Percentiles rank a stretch among this genome's conserved stretches.
These are phyloP conservation scores for Fusarium staphyleae DNA, from an alignment of 2,329 filamentous ascomycete species.

Conservation along the genomic window DNA sequence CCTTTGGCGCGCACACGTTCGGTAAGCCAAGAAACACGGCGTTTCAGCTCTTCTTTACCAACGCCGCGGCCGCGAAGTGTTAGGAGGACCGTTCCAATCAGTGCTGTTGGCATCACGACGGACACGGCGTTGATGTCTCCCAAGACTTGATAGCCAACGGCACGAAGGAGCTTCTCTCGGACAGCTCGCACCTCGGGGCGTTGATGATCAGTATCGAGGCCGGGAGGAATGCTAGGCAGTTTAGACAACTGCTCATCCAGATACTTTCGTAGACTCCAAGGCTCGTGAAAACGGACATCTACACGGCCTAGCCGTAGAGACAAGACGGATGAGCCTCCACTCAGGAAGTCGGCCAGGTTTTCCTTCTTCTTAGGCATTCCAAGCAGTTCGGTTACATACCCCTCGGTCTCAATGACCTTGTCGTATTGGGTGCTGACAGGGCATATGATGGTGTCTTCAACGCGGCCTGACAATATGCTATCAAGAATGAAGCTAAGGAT, in stretches of 20 bases:
- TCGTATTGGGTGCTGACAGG: slow-evolving; percentile 98
- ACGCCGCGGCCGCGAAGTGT: slow-evolving; percentile 92
- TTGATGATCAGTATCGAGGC: slow-evolving; percentile 55
- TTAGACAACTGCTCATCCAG: slow-evolving; percentile 75
- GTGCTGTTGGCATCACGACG: slow-evolving; percentile 96
- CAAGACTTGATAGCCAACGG: slow-evolving; percentile 89
- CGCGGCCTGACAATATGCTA: slow-evolving; percentile 84
- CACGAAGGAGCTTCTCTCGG: slow-evolving; percentile 78
- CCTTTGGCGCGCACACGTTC: slow-evolving; percentile 83
- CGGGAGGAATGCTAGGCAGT: slow-evolving; percentile 53
- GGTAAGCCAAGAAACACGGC: slow-evolving; percentile 90
- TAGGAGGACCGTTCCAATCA: slow-evolving; percentile 91
- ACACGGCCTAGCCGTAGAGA: slow-evolving; percentile 89
- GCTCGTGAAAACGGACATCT: slow-evolving; percentile 94
- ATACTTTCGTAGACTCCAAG: slow-evolving; percentile 88
- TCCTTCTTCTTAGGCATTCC: slow-evolving; percentile 96
- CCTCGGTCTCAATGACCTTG: slow-evolving; percentile 98
- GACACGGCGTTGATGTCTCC: slow-evolving; percentile 95
- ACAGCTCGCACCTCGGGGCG: slow-evolving; percentile 60
- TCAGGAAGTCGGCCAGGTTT: slow-evolving; percentile 88
- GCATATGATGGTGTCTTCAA: slow-evolving; percentile 90
- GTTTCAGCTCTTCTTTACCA: slow-evolving; percentile 82
- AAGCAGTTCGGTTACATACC: slow-evolving; percentile 92
- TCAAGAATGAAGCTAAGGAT: slow-evolving; percentile 93
- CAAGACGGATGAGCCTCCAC: slow-evolving; percentile 81